Evolutionary conservation across 2,329 filamentous ascomycete genomes (phyloP).

Genomic region (Talaromyces islandicus): DNA sequence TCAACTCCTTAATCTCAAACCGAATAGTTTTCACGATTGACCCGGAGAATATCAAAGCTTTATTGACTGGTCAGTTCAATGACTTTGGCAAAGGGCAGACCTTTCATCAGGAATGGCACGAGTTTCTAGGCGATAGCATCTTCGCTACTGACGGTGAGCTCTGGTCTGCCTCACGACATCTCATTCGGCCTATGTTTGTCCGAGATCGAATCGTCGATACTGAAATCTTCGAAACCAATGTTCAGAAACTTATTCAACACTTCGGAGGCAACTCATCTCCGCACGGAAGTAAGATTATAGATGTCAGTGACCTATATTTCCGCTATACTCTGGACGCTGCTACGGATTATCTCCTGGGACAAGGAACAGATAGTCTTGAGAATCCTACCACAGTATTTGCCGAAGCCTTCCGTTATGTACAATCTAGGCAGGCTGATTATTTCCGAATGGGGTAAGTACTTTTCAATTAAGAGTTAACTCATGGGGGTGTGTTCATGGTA

Average conservation of each 20-base stretch:
- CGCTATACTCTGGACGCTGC: slow-evolving; percentile 70
- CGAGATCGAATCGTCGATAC: slow-evolving; percentile 78
- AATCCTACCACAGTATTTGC: slow-evolving; percentile 65
- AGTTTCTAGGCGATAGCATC: slow-evolving; percentile 54
- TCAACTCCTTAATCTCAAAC: slow-evolving; percentile 23
- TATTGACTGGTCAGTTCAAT: slow-evolving; percentile 69
- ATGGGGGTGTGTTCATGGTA: not conserved
- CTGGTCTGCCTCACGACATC: slow-evolving; percentile 77
- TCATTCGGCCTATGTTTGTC: slow-evolving; percentile 82
- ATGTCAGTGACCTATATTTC: slow-evolving; percentile 45
- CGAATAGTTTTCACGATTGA: slow-evolving; percentile 60
- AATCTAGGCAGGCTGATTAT: slow-evolving; percentile 71
- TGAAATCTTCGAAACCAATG: slow-evolving; percentile 68
- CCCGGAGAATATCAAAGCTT: slow-evolving; percentile 75
- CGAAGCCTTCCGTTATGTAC: slow-evolving; percentile 68
- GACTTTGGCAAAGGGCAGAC: slow-evolving; percentile 73
- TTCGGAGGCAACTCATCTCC: slow-evolving; percentile 56
- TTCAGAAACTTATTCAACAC: slow-evolving; percentile 59
- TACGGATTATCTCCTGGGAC: slow-evolving; percentile 72
- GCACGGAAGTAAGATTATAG: slow-evolving; percentile 66
- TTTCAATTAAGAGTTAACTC: not conserved
- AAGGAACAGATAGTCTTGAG: slow-evolving; percentile 53
- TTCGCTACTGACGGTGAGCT: slow-evolving; percentile 72
- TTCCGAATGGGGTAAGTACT: slow-evolving; percentile 61
- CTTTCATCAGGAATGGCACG: slow-evolving; percentile 66